These are phyloP conservation scores for Rhizopus delemar DNA, from an alignment of 371 early-diverging fungal genomes.

Conservation along the genomic window DNA sequence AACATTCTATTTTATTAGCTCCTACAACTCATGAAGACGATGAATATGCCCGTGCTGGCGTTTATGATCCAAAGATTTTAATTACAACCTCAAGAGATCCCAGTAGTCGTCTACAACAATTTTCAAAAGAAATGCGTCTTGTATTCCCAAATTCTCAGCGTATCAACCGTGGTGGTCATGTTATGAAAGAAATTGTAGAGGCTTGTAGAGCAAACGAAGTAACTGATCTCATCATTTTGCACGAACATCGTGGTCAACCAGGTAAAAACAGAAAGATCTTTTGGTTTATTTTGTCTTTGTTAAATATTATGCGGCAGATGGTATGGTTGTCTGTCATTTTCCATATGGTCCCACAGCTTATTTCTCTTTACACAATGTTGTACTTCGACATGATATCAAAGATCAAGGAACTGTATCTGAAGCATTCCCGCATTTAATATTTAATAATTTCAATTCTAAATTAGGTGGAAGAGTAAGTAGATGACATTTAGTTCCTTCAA, in stretches of 20 bases:
- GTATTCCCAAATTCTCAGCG: constrained; percentile 97
- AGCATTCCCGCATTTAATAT: constrained; percentile 94
- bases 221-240: constrained; percentile 94
- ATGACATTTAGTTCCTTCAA: background rate
- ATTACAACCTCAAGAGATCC: constrained; percentile 97
- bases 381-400: constrained; percentile 95
- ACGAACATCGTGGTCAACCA: constrained; percentile 98
- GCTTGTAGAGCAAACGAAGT: constrained; percentile 94
- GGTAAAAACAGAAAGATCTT: constrained; percentile 49
- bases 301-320: constrained; percentile 57
- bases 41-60: constrained; percentile 94
- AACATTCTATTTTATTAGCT: constrained; percentile 52
- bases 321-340: constrained; percentile 94
- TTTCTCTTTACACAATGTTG: constrained; percentile 97
- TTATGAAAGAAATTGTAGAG: constrained; percentile 93
- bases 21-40: constrained; percentile 90
- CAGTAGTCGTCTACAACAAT: constrained; percentile 89
- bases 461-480: constrained; percentile 79
- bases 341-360: constrained; percentile 99
- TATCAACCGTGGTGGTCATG: constrained; percentile 97
- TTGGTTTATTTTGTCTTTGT: background rate
- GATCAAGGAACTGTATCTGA: constrained; percentile 95
- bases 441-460: constrained; percentile 89
- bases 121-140: constrained; percentile 97
- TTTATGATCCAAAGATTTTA: constrained; percentile 92